Evolutionary conservation across 495 filamentous ascomycete genomes (phyloP).

Genomic region (Durotheca rogersii): DNA sequence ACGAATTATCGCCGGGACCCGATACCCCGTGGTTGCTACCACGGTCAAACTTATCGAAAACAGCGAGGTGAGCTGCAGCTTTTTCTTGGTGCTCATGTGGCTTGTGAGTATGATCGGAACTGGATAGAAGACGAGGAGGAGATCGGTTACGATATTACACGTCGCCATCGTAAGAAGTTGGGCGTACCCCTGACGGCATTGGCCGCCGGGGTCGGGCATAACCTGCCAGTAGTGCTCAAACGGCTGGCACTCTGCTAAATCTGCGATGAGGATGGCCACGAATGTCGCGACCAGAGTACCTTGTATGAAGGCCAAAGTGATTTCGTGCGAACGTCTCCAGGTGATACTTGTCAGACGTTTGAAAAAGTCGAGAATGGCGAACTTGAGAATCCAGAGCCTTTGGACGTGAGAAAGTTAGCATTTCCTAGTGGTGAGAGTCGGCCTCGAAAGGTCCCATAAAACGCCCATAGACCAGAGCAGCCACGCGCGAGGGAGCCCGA

Average conservation of each 20-base stretch:
- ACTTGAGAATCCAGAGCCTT: slow-evolving; percentile 90
- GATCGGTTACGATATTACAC: slow-evolving; percentile 83
- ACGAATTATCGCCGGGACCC: slow-evolving; percentile 68
- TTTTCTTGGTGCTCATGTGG: slow-evolving; percentile 65
- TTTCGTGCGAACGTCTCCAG: slow-evolving; percentile 70
- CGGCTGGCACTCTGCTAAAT: slow-evolving; percentile 82
- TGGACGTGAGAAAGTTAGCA: slow-evolving; percentile 17
- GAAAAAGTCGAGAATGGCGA: slow-evolving; percentile 87
- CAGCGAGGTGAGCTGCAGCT: slow-evolving; percentile 65
- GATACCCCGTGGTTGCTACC: slow-evolving; percentile 72
- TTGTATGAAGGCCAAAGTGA: slow-evolving; percentile 66
- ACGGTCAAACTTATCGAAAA: slow-evolving; percentile 81
- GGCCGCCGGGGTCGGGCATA: slow-evolving; percentile 78
- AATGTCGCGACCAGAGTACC: slow-evolving; percentile 76
- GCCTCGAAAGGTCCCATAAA: background rate
- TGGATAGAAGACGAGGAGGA: slow-evolving; percentile 83
- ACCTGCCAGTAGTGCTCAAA: slow-evolving; percentile 90
- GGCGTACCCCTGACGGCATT: slow-evolving; percentile 79
- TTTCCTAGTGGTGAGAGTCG: background rate
- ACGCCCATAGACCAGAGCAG: background rate
- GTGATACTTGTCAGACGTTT: slow-evolving; percentile 66
- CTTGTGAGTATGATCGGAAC: slow-evolving; percentile 80
- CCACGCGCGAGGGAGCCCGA: background rate
- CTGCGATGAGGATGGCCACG: slow-evolving; percentile 73
- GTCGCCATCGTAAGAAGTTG: slow-evolving; percentile 86